phyloP scores from a whole-genome alignment of 2,329 filamentous ascomycete genomes.

The Calonectria crousiana region DNA sequence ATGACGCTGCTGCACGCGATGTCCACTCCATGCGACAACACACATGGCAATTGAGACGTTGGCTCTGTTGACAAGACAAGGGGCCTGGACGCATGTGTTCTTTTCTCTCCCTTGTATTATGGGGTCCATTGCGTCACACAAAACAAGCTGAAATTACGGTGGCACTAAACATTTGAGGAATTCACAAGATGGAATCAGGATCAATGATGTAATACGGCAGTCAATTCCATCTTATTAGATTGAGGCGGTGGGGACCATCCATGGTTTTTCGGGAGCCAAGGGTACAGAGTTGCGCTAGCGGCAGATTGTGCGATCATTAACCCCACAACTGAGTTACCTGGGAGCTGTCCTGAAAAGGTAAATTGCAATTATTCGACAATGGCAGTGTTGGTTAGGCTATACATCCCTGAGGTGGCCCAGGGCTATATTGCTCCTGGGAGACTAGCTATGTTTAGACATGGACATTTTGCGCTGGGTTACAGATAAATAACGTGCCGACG shows the following conservation, averaged over 20 bases:
- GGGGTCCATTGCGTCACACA: not conserved
- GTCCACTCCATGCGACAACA: not conserved
- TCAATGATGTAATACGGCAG: slow-evolving; percentile 44
- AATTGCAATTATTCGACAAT: not conserved
- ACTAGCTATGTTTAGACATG: not conserved
- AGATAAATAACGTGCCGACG: not conserved
- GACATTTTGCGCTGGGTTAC: not conserved
- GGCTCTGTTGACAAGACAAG: not conserved
- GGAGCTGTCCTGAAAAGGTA: not conserved
- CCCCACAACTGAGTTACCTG: slow-evolving; percentile 1
- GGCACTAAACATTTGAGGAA: not conserved
- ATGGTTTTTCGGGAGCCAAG: slow-evolving; percentile 7
- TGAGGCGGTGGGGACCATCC: slow-evolving; percentile 16
- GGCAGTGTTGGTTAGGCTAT: not conserved
- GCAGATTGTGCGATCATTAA: slow-evolving; percentile 28
- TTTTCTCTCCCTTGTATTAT: not conserved
- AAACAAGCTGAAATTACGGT: not conserved
- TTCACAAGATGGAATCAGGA: not conserved
- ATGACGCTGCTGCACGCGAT: not conserved
- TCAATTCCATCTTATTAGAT: slow-evolving; percentile 21
- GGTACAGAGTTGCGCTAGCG: slow-evolving; percentile 24
- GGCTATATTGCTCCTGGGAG: not conserved
- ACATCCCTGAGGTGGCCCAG: not conserved
- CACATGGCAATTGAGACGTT: not conserved
- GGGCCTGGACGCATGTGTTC: not conserved